Evolutionary conservation across 371 early-diverging fungal species (phyloP).

Genomic region (Apophysomyces elegans): DNA sequence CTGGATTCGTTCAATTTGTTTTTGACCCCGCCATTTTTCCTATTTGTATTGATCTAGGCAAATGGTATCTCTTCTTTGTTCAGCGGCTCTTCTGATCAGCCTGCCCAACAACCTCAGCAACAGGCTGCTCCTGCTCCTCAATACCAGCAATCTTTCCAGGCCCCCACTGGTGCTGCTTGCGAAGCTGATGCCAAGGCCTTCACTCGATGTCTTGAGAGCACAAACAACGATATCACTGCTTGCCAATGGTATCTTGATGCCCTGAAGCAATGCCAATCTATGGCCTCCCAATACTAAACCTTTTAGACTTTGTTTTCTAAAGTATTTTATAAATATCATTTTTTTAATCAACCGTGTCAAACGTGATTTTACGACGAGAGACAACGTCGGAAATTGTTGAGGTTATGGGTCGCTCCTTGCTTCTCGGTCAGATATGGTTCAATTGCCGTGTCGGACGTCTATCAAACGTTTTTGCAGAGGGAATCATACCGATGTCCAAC

Average conservation of each 20-base stretch:
- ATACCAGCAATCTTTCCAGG: constrained; percentile 48
- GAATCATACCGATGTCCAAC: too few relatives aligned
- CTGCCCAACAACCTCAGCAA: constrained; percentile 31
- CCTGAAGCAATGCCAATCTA: constrained; percentile 85
- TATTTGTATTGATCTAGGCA: constrained; percentile 48
- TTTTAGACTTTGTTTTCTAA: too few relatives aligned
- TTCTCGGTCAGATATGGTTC: too few relatives aligned
- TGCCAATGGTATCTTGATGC: constrained; percentile 91
- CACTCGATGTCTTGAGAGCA: constrained; percentile 83
- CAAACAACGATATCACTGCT: constrained; percentile 73
- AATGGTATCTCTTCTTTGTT: constrained; percentile 77
- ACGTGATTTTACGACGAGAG: too few relatives aligned
- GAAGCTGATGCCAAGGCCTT: constrained; percentile 87
- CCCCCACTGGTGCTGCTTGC: constrained; percentile 57
- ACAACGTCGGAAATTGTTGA: too few relatives aligned
- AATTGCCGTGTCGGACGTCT: too few relatives aligned
- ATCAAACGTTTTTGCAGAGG: too few relatives aligned
- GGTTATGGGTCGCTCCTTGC: too few relatives aligned
- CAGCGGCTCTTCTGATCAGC: constrained; percentile 59
- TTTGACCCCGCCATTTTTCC: too few relatives aligned
- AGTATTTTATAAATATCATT: too few relatives aligned
- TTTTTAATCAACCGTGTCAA: too few relatives aligned
- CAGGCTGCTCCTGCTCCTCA: constrained; percentile 21
- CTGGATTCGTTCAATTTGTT: too few relatives aligned
- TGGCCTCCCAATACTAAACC: constrained; percentile 54